These are phyloP conservation scores for Yamadazyma akitaensis DNA, from an alignment of 805 yeast genomes.

Conservation along the genomic window DNA sequence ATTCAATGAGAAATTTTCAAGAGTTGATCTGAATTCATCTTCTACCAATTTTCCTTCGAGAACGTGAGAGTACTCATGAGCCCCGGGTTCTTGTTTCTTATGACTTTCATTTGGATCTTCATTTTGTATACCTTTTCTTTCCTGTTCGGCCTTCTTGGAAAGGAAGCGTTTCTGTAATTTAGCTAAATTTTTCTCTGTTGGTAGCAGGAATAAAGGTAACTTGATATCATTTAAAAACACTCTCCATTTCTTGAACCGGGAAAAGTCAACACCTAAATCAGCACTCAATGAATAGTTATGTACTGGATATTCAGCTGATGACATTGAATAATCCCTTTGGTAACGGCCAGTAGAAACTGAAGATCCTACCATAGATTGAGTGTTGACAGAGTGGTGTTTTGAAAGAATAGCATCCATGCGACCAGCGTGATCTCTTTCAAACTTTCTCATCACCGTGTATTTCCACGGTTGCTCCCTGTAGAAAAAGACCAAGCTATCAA, in stretches of 20 bases:
- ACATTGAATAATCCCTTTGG: neutral
- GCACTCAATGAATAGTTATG: constrained; percentile 24
- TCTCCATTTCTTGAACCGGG: constrained; percentile 39
- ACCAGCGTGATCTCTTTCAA: constrained; percentile 30
- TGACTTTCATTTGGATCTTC: neutral
- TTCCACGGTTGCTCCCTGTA: constrained; percentile 81
- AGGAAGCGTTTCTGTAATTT: constrained; percentile 19
- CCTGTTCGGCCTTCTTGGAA: constrained; percentile 6
- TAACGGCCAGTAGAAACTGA: constrained; percentile 6
- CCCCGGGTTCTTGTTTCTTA: neutral
- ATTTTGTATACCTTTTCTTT: neutral
- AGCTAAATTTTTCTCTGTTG: constrained; percentile 32
- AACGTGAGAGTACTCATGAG: constrained; percentile 39
- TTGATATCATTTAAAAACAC: constrained; percentile 27
- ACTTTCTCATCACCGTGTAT: constrained; percentile 39
- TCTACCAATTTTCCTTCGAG: constrained; percentile 28
- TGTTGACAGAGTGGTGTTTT: constrained; percentile 4
- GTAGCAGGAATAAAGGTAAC: constrained; percentile 47
- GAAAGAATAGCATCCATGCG: constrained; percentile 23
- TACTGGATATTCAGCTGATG: constrained; percentile 1
- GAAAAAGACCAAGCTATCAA: constrained; percentile 73
- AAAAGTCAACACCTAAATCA: constrained; percentile 26
- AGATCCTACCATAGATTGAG: constrained; percentile 17
- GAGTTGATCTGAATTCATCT: constrained; percentile 25
- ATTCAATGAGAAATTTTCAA: constrained; percentile 29